Conservation (phyloP, 768 basidiomycete genomes). For the Suillus brevipes region DNA sequence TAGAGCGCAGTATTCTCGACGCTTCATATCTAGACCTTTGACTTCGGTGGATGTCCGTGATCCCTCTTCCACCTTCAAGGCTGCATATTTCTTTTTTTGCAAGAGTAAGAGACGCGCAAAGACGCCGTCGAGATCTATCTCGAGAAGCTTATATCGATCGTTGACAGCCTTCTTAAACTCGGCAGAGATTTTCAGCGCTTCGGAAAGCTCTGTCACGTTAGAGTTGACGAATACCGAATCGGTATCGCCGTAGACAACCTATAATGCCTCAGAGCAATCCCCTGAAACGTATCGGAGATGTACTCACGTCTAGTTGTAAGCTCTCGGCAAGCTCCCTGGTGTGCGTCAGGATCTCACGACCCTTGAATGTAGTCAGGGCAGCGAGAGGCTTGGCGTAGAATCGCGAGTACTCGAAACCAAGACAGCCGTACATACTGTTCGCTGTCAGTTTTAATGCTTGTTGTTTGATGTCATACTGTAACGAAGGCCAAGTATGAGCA, state of each 20-base stretch:
- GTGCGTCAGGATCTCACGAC: constrained; percentile 93
- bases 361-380: constrained; percentile 95
- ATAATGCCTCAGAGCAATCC: not conserved
- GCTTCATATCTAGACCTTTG: constrained; percentile 99
- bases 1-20: constrained; percentile 89
- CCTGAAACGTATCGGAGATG: not conserved
- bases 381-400: constrained; percentile 98
- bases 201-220: constrained; percentile 81
- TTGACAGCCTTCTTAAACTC: constrained; percentile 97
- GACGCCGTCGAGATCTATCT: constrained; percentile 94
- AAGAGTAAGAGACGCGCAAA: constrained; percentile 90
- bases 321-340: constrained; percentile 92
- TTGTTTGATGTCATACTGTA: constrained; percentile 94
- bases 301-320: constrained; percentile 82
- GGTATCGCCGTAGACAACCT: constrained; percentile 99
- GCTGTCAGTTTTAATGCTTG: constrained; percentile 96
- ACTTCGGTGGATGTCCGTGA: constrained; percentile 79
- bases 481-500: constrained; percentile 3
- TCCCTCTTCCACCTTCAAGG: constrained; percentile 89
- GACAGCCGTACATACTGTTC: constrained; percentile 99
- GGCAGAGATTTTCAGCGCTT: constrained; percentile 88
- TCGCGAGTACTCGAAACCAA: constrained; percentile 94
- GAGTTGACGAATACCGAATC: constrained; percentile 99
- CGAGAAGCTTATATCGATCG: constrained; percentile 90
- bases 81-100: constrained; percentile 99